Evolutionary conservation across 352 stramenopile species (phyloP).

Genomic region (Sclerospora graminicola): DNA sequence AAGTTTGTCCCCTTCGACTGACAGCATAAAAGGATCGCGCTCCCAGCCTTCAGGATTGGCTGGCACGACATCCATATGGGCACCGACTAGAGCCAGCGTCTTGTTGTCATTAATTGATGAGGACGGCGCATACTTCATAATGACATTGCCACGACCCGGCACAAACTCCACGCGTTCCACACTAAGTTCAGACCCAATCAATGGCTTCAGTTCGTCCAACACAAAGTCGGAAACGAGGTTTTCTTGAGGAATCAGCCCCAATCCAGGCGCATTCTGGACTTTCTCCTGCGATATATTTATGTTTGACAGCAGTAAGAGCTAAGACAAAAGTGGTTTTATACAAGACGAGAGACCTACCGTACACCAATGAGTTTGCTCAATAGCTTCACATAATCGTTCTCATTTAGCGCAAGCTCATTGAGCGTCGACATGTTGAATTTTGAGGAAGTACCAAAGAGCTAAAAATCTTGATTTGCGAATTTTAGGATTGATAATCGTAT

Average conservation of each 20-base stretch:
- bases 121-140: constrained; percentile 79
- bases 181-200: constrained; percentile 43
- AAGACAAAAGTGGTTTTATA: background rate
- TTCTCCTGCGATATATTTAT: constrained; percentile 17
- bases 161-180: constrained; percentile 81
- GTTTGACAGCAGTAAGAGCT: background rate
- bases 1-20: constrained; percentile 86
- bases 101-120: constrained; percentile 30
- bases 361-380: constrained; percentile 72
- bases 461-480: no score
- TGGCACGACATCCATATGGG: constrained; percentile 89
- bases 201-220: constrained; percentile 73
- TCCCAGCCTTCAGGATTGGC: constrained; percentile 88
- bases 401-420: constrained; percentile 35
- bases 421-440: constrained; percentile 12
- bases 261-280: constrained; percentile 35
- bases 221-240: constrained; percentile 87
- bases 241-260: constrained; percentile 40
- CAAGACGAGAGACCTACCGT: constrained; percentile 6
- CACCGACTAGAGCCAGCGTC: constrained; percentile 82
- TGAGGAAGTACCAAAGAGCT: no score
- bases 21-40: constrained; percentile 81
- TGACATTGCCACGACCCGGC: constrained; percentile 81
- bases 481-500: no score
- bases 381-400: constrained; percentile 51